Base-by-base conservation (phyloP, 257 asterid genomes). In the Solanum etuberosum region DNA sequence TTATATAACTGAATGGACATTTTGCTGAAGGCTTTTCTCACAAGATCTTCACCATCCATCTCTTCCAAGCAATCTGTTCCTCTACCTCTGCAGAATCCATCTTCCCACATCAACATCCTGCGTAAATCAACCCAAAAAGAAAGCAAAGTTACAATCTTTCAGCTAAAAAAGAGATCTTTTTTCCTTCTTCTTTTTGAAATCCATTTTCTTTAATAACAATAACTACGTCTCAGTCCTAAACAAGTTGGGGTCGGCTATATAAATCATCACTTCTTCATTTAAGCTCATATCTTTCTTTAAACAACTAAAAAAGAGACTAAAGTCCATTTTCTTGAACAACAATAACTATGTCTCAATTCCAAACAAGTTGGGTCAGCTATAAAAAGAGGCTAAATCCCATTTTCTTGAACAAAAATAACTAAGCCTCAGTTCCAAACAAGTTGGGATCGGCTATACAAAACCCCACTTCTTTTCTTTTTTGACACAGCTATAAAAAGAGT, bases 91-190 rank as follows among this genome's bases (percentile, higher is more conserved):
- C 99, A 97, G 93, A 93, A 97, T 90, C 99, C 99, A 94, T 97
- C 99, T 93, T 97, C 99, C 99, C 99, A 97, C 99, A 97, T 97
- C 99, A 96, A 93, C 99, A 97, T 97, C 94, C 99, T 97, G 92
- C 94, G 89, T 34, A 68, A 34, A 32, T 38, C 5, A 61, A 40
- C 73, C 88, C 72, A 86, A 83, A 68, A 63, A 20, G 9, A 76
- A 90, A 80, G 29, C 18, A 85, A 78, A 78, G 63, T 43, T 20
- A 48, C 68, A 31, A 9, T 80, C 85, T 29, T 80, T 80, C 42
- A 46, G 29, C 68, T 80, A 46, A 29, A 80, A 80, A 29, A 29
- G 2, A 5, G 6, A 46, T 46, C 13, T 40, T 40, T 76, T 76
- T n/a, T 6, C 25, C 32, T 38, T 9, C 20, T 65, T 27, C 29